Evolutionary conservation across 2,329 filamentous ascomycete species (phyloP).

Genomic region (Penicillium sp.): DNA sequence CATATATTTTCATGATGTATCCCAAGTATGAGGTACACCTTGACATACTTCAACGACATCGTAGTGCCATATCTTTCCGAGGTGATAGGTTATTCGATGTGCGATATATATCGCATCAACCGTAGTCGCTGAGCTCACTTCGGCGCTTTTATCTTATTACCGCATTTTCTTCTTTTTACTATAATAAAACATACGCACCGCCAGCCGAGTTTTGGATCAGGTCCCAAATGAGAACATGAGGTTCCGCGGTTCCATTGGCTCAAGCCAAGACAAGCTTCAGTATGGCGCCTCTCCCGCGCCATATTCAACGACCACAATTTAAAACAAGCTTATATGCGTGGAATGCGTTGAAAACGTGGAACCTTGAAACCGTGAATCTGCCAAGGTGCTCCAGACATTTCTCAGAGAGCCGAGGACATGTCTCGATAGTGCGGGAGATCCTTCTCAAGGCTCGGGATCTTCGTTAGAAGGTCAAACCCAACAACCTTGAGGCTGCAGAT

Average conservation of each 20-base stretch:
- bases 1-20: neutral
- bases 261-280: neutral
- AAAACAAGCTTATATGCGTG: slow-evolving; percentile 25
- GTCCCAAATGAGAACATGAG: neutral
- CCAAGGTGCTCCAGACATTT: neutral
- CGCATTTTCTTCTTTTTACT: neutral
- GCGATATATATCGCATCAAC: neutral
- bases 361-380: neutral
- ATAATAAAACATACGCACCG: neutral
- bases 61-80: no score
- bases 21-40: neutral
- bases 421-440: neutral
- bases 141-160: neutral
- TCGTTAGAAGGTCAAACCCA: neutral
- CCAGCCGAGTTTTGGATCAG: neutral
- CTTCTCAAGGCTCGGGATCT: neutral
- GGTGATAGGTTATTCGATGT: no score
- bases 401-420: neutral
- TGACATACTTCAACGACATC: no score
- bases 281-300: slow-evolving; percentile 1
- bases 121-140: neutral
- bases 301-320: neutral
- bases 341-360: slow-evolving; percentile 2
- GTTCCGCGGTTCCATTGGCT: neutral
- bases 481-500: neutral